phyloP scores from a whole-genome alignment of 805 yeast genomes.

The Teunomyces gatunensis region DNA sequence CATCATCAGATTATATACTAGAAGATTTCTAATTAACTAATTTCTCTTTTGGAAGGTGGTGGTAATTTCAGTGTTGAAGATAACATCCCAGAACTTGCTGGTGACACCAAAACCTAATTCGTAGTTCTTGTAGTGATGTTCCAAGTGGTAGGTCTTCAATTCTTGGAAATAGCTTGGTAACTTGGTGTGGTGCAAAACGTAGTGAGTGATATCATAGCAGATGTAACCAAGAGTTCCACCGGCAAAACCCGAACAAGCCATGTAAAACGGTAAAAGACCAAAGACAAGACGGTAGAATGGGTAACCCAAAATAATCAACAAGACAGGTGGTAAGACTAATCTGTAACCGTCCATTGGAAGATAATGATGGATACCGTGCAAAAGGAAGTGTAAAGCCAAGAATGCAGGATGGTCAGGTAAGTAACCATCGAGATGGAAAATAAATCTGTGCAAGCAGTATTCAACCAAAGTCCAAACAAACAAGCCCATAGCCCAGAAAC shows the following conservation, averaged over 20 bases:
- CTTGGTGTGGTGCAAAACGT: slow-evolving; percentile 83
- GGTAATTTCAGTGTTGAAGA: slow-evolving; percentile 78
- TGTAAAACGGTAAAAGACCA: slow-evolving; percentile 68
- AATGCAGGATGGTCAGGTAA: slow-evolving; percentile 78
- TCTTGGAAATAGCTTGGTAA: slow-evolving; percentile 76
- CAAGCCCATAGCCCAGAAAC: slow-evolving; percentile 75
- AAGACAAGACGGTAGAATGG: slow-evolving; percentile 86
- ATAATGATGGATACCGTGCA: slow-evolving; percentile 97
- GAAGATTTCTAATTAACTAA: slow-evolving; percentile 8
- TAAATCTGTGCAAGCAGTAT: slow-evolving; percentile 81
- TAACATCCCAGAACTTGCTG: slow-evolving; percentile 87
- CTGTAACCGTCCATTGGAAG: slow-evolving; percentile 94
- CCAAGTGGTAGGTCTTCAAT: slow-evolving; percentile 87
- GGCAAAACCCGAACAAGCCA: slow-evolving; percentile 90
- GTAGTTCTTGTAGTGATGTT: slow-evolving; percentile 96
- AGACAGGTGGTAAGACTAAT: slow-evolving; percentile 94
- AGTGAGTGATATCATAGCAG: slow-evolving; percentile 90
- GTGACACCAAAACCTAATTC: slow-evolving; percentile 98
- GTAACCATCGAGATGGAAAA: slow-evolving; percentile 87
- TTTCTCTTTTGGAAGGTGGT: slow-evolving; percentile 45
- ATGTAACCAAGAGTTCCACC: slow-evolving; percentile 96
- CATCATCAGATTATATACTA: slow-evolving; percentile 2
- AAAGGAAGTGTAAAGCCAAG: slow-evolving; percentile 78
- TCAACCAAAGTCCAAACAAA: slow-evolving; percentile 93
- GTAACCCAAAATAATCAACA: slow-evolving; percentile 65